Conservation (phyloP, 768 basidiomycete species). For the Mycena sanguinolenta region DNA sequence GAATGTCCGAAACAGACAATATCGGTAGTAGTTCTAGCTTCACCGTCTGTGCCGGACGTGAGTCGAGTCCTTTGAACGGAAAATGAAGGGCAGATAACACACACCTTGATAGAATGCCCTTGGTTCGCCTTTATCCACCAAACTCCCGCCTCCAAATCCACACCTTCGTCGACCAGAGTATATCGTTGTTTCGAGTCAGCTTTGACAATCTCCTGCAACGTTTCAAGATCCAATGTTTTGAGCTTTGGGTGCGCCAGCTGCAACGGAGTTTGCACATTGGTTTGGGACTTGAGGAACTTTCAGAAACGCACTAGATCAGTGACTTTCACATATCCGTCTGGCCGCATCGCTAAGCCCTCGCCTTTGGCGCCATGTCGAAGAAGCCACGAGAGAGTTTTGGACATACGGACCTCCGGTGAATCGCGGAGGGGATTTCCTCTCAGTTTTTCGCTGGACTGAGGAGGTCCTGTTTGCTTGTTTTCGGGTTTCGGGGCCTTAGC, state of each 20-base stretch:
- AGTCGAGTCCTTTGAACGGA: background rate
- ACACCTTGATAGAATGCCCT: conserved; percentile 87
- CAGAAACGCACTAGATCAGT: conserved; percentile 78
- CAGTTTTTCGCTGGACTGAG: conserved; percentile 52
- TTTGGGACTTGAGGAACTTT: conserved; percentile 1
- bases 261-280: background rate
- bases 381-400: conserved; percentile 91
- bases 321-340: conserved; percentile 89
- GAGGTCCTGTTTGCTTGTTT: conserved; percentile 13
- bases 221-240: conserved; percentile 65
- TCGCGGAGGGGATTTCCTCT: conserved; percentile 71
- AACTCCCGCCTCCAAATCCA: conserved; percentile 39
- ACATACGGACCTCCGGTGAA: conserved; percentile 75
- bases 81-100: conserved; percentile 38
- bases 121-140: conserved; percentile 95
- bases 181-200: conserved; percentile 78
- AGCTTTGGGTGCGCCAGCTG: conserved; percentile 82
- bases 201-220: conserved; percentile 73
- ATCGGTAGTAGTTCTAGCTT: conserved; percentile 77
- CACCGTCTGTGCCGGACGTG: conserved; percentile 63
- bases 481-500: conserved; percentile 18
- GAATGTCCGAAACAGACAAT: conserved; percentile 69
- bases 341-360: conserved; percentile 80
- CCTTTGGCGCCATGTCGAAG: conserved; percentile 90
- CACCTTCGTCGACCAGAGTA: conserved; percentile 67